Base-by-base conservation (phyloP, 352 stramenopile genomes). In the Pythium insidiosum region DNA sequence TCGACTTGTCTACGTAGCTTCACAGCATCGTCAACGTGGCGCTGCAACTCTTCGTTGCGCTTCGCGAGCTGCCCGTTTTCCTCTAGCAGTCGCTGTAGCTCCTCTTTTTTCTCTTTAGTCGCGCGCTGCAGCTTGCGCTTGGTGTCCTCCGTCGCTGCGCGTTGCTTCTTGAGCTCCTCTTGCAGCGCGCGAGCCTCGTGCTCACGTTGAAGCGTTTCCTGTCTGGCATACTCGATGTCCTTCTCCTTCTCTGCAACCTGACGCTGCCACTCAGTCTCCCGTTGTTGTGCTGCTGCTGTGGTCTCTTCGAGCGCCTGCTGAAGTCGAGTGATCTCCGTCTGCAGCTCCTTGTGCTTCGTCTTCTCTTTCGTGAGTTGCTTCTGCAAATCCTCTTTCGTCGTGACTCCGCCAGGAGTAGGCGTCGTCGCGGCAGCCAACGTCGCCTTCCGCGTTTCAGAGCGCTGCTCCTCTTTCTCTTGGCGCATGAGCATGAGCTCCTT, bases 401-500 rank as follows among this genome's bases (percentile, higher is more conserved):
- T 38, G 16, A 53, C 50, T n/a, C 75, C 84, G 43, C 18, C 19
- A 6, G 47, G 33, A 11, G 43, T 25, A 6, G 54, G 43, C 6
- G 54, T 63, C 10, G 54, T 63, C 22, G 54, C 50, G 5, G 48
- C 47, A 1, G 30, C 29, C 16, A 53, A 31, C 5, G 38, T 26
- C 1, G 43, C 38, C 19, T 58, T 63, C 12, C 34, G 39, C 0
- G 35, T 37, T 36, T 67, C 61, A 15, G 37, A 42, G 30, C 50
- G 63, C 12, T 73, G 53, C 39, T 88, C 70, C 26, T 84, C 72
- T 45, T 85, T 88, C 38, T 88, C 76, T 50, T 86, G 63, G 2
- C 76, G 73, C 61, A 88, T 57, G 34, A 86, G 20, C 35, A 86
- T 68, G 12, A 88, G 60, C 47, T 86, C 76, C 21, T 85, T 86